These are phyloP conservation scores for Hypomyces rosellus DNA, from an alignment of 2,329 filamentous ascomycete species.

Conservation along the genomic window DNA sequence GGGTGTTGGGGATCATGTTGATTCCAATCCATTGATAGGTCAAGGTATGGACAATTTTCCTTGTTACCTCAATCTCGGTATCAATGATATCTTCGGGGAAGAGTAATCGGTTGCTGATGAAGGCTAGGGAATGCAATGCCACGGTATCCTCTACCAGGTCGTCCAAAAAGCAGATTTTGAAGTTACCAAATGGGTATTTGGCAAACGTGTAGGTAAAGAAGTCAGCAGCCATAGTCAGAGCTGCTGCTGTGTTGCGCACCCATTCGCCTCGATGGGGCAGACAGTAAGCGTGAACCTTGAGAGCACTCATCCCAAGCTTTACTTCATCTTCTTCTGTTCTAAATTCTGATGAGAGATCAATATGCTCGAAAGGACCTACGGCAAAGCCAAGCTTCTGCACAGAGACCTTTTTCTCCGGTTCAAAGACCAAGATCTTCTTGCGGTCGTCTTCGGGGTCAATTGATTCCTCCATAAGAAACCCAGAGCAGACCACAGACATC, in stretches of 20 bases:
- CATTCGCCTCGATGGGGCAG: slow-evolving; percentile 76
- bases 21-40: slow-evolving; percentile 94
- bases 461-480: slow-evolving; percentile 77
- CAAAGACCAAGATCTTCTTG: slow-evolving; percentile 85
- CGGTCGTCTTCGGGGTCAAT: slow-evolving; percentile 68
- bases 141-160: slow-evolving; percentile 72
- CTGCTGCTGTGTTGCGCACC: slow-evolving; percentile 78
- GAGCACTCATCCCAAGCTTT: slow-evolving; percentile 78
- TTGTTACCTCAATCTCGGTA: slow-evolving; percentile 72
- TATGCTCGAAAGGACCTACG: slow-evolving; percentile 88
- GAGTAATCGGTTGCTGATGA: slow-evolving; percentile 80
- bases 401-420: slow-evolving; percentile 65
- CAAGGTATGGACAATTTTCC: slow-evolving; percentile 73
- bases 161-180: slow-evolving; percentile 91
- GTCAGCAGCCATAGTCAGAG: slow-evolving; percentile 82
- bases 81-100: slow-evolving; percentile 84
- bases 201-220: slow-evolving; percentile 84
- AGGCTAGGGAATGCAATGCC: slow-evolving; percentile 73
- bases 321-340: slow-evolving; percentile 88
- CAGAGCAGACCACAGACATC: slow-evolving; percentile 85
- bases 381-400: slow-evolving; percentile 90
- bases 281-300: slow-evolving; percentile 88
- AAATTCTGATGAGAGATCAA: slow-evolving; percentile 78
- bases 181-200: slow-evolving; percentile 84
- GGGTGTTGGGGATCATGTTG: slow-evolving; percentile 77